A percentile compares a stretch with the other conserved stretches of the same genome.
Evolutionary conservation across 2,329 filamentous ascomycete genomes (phyloP).

Genomic region (Emmonsiellopsis sp.): DNA sequence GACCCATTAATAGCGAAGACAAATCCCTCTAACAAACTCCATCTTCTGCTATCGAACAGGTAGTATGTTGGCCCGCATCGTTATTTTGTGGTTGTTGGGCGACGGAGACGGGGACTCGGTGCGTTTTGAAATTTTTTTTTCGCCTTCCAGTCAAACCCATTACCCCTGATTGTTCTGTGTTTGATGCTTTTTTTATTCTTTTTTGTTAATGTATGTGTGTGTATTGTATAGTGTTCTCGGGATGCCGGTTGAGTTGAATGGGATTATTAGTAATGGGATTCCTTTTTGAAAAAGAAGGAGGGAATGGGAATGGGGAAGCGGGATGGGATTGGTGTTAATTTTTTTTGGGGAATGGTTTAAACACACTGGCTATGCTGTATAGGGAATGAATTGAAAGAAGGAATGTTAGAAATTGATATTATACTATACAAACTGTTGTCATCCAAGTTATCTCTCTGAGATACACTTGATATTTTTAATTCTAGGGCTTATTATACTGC

Average conservation of each 20-base stretch:
- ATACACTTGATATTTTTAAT: too few species aligned
- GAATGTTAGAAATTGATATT: too few species aligned
- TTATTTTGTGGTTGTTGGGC: conserved; percentile 50
- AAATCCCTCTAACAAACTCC: background rate
- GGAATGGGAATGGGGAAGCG: background rate
- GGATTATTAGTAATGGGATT: conserved; percentile 42
- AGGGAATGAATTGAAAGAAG: too few species aligned
- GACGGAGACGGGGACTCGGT: conserved; percentile 47
- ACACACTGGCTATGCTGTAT: too few species aligned
- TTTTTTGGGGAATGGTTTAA: too few species aligned
- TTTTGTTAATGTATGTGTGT: background rate
- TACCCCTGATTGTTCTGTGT: background rate
- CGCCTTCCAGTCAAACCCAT: background rate
- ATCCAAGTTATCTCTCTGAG: too few species aligned
- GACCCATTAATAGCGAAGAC: background rate
- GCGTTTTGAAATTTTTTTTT: conserved; percentile 15
- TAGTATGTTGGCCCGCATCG: conserved; percentile 47
- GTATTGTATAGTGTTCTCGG: conserved; percentile 40
- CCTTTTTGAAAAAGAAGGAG: conserved; percentile 25
- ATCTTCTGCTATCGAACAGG: conserved; percentile 21
- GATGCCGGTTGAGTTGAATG: conserved; percentile 44
- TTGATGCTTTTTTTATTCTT: background rate
- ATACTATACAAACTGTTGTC: too few species aligned
- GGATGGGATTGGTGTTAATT: background rate
- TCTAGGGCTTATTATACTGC: too few species aligned